These are phyloP conservation scores for Geotrichum macrosporum DNA, from an alignment of 1,139 yeast species.

Conservation along the genomic window DNA sequence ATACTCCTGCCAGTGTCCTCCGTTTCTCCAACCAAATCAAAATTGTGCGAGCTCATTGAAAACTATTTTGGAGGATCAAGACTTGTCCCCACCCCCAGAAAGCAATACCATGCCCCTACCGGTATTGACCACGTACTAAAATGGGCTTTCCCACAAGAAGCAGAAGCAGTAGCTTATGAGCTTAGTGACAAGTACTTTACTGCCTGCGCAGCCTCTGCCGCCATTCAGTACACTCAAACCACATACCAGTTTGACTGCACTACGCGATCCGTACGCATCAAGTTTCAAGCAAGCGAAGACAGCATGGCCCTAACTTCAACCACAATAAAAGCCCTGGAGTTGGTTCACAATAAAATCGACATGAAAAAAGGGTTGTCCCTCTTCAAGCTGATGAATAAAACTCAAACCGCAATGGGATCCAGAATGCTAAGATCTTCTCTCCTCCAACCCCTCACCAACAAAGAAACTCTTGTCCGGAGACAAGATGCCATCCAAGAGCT, in stretches of 20 bases:
- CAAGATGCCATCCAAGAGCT: conserved; percentile 19
- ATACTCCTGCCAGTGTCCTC: conserved; percentile 39
- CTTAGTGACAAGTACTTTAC: conserved; percentile 31
- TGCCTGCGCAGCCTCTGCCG: conserved; percentile 40
- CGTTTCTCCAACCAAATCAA: conserved; percentile 34
- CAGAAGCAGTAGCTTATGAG: conserved; percentile 24
- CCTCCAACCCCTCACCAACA: conserved; percentile 46
- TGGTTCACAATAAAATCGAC: conserved; percentile 38
- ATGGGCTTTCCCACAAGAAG: conserved; percentile 28
- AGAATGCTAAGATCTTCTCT: conserved; percentile 42
- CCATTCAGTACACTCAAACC: conserved; percentile 31
- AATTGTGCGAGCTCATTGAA: conserved; percentile 39
- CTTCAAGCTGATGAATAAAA: conserved; percentile 39
- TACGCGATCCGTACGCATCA: conserved; percentile 37
- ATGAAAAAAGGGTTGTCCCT: conserved; percentile 35
- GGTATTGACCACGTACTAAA: conserved; percentile 31
- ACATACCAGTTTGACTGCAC: conserved; percentile 25
- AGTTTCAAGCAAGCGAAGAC: conserved; percentile 42
- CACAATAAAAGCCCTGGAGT: conserved; percentile 40
- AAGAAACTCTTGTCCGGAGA: conserved; percentile 30
- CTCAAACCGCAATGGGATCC: conserved; percentile 47
- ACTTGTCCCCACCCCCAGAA: conserved; percentile 31
- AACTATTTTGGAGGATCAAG: conserved; percentile 36
- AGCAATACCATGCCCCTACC: conserved; percentile 26
- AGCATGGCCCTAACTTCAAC: conserved; percentile 43